These are phyloP conservation scores for Myriosclerotinia scirpicola DNA, from an alignment of 2,329 filamentous ascomycete genomes.

Conservation along the genomic window DNA sequence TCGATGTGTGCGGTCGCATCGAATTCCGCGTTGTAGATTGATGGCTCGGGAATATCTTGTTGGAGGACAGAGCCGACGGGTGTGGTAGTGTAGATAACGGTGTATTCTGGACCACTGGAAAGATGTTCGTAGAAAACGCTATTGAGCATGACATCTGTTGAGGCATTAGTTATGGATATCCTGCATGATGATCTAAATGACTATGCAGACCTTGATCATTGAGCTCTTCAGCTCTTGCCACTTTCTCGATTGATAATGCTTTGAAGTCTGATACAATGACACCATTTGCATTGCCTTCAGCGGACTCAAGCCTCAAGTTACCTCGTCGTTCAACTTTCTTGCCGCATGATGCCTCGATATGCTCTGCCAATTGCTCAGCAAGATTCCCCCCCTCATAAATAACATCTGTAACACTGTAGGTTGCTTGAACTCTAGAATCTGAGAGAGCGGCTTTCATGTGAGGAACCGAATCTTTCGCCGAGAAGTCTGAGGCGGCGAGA, in stretches of 20 bases:
- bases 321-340: constrained; percentile 27
- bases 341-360: constrained; percentile 51
- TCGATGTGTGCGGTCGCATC: constrained; percentile 66
- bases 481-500: constrained; percentile 68
- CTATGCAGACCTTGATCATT: constrained; percentile 49
- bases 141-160: constrained; percentile 34
- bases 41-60: constrained; percentile 4
- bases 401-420: constrained; percentile 54
- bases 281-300: constrained; percentile 42
- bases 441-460: constrained; percentile 45
- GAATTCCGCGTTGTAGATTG: constrained; percentile 63
- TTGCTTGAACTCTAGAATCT: constrained; percentile 28
- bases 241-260: constrained; percentile 1
- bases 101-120: constrained; percentile 53
- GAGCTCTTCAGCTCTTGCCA: constrained; percentile 47
- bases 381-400: constrained; percentile 47
- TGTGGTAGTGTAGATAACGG: constrained; percentile 72
- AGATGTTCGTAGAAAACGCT: constrained; percentile 42
- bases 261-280: background rate
- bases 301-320: constrained; percentile 43
- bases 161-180: background rate
- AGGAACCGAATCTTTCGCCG: constrained; percentile 49
- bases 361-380: constrained; percentile 45
- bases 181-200: background rate
- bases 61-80: constrained; percentile 41